Conservation (phyloP, 495 filamentous ascomycete species). For the Podospora bellae-mahoneyi region DNA sequence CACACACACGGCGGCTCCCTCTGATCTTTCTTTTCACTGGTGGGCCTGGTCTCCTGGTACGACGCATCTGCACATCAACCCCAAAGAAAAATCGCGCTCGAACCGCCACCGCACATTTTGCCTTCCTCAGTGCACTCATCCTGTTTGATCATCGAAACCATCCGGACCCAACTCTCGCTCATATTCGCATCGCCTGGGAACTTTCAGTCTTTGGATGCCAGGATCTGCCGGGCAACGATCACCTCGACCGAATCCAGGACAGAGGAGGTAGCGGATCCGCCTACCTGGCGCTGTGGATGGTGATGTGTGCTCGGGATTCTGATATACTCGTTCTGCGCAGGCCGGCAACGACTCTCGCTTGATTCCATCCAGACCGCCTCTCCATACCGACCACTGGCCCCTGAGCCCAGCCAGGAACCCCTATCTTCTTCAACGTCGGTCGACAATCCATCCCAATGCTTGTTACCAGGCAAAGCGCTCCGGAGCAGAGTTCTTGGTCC, state of each 20-base stretch:
- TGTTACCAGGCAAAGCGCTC: constrained; percentile 55
- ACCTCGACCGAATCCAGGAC: constrained; percentile 22
- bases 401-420: constrained; percentile 15
- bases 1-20: constrained; percentile 19
- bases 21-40: constrained; percentile 37
- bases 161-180: background rate
- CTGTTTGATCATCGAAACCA: constrained; percentile 33
- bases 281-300: constrained; percentile 22
- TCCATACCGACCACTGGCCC: constrained; percentile 9
- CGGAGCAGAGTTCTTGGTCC: constrained; percentile 58
- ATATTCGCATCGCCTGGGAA: background rate
- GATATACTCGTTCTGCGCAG: constrained; percentile 19
- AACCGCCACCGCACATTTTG: constrained; percentile 16
- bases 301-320: constrained; percentile 23
- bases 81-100: constrained; percentile 18
- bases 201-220: constrained; percentile 6
- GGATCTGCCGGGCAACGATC: constrained; percentile 31
- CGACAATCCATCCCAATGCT: constrained; percentile 50
- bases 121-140: constrained; percentile 13
- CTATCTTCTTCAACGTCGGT: constrained; percentile 9
- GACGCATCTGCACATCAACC: constrained; percentile 24
- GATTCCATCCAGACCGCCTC: background rate
- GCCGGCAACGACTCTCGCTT: constrained; percentile 21
- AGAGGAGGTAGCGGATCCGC: constrained; percentile 23
- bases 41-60: constrained; percentile 28